Base-by-base conservation (phyloP, 352 stramenopile species). In the Thalassiosira gravida region DNA sequence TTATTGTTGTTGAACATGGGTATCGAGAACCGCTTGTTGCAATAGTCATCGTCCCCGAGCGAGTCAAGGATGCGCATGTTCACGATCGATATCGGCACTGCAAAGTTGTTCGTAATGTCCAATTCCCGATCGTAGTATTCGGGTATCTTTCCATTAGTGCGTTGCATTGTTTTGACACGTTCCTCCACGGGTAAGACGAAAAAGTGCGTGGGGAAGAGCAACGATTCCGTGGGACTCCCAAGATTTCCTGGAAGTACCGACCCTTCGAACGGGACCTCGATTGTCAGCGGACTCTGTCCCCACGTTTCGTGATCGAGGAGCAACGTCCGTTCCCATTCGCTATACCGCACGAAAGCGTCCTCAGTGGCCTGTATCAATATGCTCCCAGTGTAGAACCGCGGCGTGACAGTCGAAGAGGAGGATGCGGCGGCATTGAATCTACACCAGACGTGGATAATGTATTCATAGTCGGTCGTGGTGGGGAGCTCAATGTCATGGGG, bases 41-140 rank as follows among this genome's bases (percentile, higher is more conserved):
- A 87, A 59, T 76, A 71, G 16, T 59, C 37, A 49, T 78, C 55
- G 27, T 58, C 59, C 20, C 24, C 46, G 20, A 39, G n/a, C 1
- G 47, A 50, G 14, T 75, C 58, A 14, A 72, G 30, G 20, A 87
- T 71, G 16, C 50, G 18, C 52, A 83, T 74, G 8, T 24, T 46
- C 0, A 52, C 58, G 46, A 87, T 78, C 1, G 69, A 59, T 42
- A 87, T 74, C 18, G 80, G 70, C 47, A 87, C 69, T 18, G 56
- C 59, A 71, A 87, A 87, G 57, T 87, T 87, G 55, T 83, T 87
- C 14, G 50, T 79, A 27, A 87, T 59, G 3, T 83, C 67, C 35
- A 87, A 22, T 44, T 77, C 35, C 6, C 74, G 50, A 77, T 83
- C 67, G 37, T 73, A 80, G 46, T 78, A 79, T 18, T 81, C 44